Conservation (phyloP, 805 yeast genomes). For the Kodamaea restingae region DNA sequence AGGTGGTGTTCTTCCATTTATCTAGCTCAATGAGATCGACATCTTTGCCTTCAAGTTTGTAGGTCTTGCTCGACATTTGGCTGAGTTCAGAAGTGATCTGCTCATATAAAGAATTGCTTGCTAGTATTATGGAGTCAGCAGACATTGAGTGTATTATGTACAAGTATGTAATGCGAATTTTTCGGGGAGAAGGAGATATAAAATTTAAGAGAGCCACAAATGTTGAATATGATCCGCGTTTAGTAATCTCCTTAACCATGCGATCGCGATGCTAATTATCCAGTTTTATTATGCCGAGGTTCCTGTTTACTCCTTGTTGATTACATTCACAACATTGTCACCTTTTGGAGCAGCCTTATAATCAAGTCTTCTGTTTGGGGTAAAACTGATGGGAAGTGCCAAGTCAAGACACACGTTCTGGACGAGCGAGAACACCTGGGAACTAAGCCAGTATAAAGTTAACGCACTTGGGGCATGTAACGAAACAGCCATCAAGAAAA, state of each 20-base stretch:
- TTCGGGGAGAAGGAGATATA: not conserved
- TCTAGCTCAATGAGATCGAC: slow-evolving; percentile 31
- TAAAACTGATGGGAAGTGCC: slow-evolving; percentile 53
- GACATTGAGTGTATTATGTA: slow-evolving; percentile 3
- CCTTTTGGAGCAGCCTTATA: slow-evolving; percentile 12
- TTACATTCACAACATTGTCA: slow-evolving; percentile 6
- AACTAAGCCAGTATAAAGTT: slow-evolving; percentile 85
- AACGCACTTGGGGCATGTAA: slow-evolving; percentile 84
- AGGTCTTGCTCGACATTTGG: slow-evolving; percentile 22
- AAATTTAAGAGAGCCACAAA: too few relatives aligned
- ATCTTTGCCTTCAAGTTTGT: slow-evolving; percentile 15
- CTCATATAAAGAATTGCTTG: slow-evolving; percentile 23
- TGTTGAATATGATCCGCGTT: not conserved
- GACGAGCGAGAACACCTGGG: slow-evolving; percentile 68
- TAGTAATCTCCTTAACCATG: too few relatives aligned
- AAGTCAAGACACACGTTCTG: slow-evolving; percentile 74
- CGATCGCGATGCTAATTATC: too few relatives aligned
- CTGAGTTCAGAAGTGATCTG: slow-evolving; percentile 26
- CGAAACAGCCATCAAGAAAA: slow-evolving; percentile 77
- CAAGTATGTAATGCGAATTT: not conserved
- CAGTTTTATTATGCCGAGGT: too few relatives aligned
- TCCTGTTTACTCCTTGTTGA: slow-evolving; percentile 5
- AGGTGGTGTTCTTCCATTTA: slow-evolving; percentile 28
- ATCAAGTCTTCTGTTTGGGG: slow-evolving; percentile 39
- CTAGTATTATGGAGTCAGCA: slow-evolving; percentile 10